Evolutionary conservation across 495 filamentous ascomycete genomes (phyloP).

Genomic region (Bacidia rubella): DNA sequence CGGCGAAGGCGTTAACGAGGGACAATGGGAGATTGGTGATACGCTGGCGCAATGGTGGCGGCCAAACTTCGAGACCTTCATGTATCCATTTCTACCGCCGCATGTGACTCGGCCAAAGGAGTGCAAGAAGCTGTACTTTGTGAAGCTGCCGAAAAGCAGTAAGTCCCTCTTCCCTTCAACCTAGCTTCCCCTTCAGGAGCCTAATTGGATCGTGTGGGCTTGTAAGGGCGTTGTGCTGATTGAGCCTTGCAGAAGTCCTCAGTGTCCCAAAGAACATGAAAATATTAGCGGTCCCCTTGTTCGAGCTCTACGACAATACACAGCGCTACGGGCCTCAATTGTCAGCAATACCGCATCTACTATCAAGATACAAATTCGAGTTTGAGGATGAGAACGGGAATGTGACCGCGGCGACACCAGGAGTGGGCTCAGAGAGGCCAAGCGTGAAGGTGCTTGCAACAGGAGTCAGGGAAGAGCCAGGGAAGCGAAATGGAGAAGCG

Average conservation of each 20-base stretch:
- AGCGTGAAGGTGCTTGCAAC: conserved; percentile 61
- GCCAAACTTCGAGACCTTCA: conserved; percentile 98
- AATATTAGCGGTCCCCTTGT: conserved; percentile 86
- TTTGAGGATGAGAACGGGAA: conserved; percentile 93
- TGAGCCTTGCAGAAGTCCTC: conserved; percentile 59
- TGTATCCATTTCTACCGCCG: conserved; percentile 95
- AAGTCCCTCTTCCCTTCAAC: conserved; percentile 24
- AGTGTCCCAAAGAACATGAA: conserved; percentile 99
- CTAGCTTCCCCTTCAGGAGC: too few species aligned
- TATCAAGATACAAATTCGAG: conserved; percentile 93
- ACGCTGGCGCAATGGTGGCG: conserved; percentile 97
- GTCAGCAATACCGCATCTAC: conserved; percentile 84
- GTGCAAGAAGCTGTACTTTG: conserved; percentile 98
- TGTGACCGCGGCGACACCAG: conserved; percentile 76
- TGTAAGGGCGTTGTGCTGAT: not conserved
- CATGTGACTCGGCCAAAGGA: conserved; percentile 95
- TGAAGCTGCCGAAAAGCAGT: conserved; percentile 87
- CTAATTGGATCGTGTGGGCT: conserved; percentile 7
- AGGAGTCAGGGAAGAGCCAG: conserved; percentile 22
- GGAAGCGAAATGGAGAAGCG: not conserved
- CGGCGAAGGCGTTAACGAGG: conserved; percentile 66
- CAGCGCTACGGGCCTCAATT: conserved; percentile 89
- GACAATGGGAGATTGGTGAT: conserved; percentile 84
- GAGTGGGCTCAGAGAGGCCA: conserved; percentile 36
- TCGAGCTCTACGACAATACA: conserved; percentile 96